A percentile compares a stretch with the other conserved stretches of the same genome.
phyloP scores from a whole-genome alignment of 208 protist genomes.

The Porcisia deanei region DNA sequence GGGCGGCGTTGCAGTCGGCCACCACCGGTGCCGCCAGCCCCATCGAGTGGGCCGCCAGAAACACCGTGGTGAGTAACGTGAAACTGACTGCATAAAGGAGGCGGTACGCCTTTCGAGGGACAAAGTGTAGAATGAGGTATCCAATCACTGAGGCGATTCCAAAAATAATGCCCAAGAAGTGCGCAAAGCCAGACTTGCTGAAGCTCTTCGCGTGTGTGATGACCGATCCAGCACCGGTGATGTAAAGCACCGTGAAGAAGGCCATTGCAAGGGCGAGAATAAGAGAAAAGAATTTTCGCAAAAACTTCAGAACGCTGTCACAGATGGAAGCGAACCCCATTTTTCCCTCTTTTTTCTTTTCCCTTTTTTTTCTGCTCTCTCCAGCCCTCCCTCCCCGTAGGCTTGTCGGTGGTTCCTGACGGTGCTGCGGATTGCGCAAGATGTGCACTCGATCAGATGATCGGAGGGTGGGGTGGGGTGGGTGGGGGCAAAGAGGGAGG shows the following conservation, averaged over 20 bases:
- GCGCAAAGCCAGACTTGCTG: conserved; percentile 57
- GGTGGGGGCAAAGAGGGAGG: background rate
- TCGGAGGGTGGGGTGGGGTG: background rate
- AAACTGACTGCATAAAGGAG: conserved; percentile 77
- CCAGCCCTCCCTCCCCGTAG: no score
- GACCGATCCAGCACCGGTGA: conserved; percentile 54
- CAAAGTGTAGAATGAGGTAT: conserved; percentile 79
- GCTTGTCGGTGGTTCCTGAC: conserved; percentile 1
- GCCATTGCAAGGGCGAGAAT: conserved; percentile 71
- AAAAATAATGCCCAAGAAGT: conserved; percentile 77
- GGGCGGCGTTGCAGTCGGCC: conserved; percentile 50
- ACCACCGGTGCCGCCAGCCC: conserved; percentile 62
- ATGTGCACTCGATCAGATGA: background rate
- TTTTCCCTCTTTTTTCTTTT: conserved; percentile 2
- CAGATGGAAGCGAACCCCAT: conserved; percentile 33
- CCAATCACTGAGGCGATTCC: conserved; percentile 48
- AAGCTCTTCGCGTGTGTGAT: conserved; percentile 59
- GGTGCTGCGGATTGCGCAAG: background rate
- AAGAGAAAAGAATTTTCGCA: conserved; percentile 83
- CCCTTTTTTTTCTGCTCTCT: no score
- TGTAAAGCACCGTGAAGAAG: conserved; percentile 61
- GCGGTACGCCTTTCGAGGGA: conserved; percentile 77
- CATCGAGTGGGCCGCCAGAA: conserved; percentile 67
- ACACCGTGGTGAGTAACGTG: conserved; percentile 57
- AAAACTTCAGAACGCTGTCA: conserved; percentile 43